A percentile compares a stretch with the other conserved stretches of the same genome.
Evolutionary conservation across 352 stramenopile species (phyloP).

Genomic region (Phytopythium oedochilum): DNA sequence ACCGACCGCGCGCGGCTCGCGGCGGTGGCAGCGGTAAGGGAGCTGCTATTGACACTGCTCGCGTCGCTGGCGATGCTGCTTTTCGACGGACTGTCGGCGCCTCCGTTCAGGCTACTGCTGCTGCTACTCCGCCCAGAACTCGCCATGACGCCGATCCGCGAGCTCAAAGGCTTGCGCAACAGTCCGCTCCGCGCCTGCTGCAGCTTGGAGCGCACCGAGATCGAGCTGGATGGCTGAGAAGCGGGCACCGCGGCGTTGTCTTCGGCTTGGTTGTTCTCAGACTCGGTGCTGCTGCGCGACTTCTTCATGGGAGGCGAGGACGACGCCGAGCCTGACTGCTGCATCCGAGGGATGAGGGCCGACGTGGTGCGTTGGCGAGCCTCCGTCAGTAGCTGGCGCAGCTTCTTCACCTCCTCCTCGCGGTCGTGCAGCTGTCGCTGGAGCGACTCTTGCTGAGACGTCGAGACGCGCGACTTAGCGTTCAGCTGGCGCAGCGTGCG

Average conservation of each 20-base stretch:
- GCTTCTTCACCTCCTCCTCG: slow-evolving; percentile 77
- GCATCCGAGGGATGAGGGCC: slow-evolving; percentile 63
- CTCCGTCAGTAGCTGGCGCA: slow-evolving; percentile 67
- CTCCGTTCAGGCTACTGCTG: not conserved
- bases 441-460: slow-evolving; percentile 59
- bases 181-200: not conserved
- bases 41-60: not conserved
- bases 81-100: slow-evolving; percentile 3
- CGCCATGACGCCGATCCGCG: not conserved
- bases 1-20: not conserved
- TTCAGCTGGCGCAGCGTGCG: slow-evolving; percentile 60
- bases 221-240: slow-evolving; percentile 4
- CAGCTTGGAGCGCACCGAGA: not conserved
- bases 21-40: not conserved
- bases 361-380: slow-evolving; percentile 64
- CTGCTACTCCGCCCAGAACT: not conserved
- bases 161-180: not conserved
- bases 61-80: slow-evolving; percentile 1
- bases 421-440: slow-evolving; percentile 68
- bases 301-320: slow-evolving; percentile 43
- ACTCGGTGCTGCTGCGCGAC: slow-evolving; percentile 20
- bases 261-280: slow-evolving; percentile 26
- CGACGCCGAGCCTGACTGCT: slow-evolving; percentile 8
- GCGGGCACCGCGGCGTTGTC: slow-evolving; percentile 16
- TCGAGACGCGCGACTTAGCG: slow-evolving; percentile 59